A percentile compares a stretch with the other conserved stretches of the same genome.
phyloP scores from a whole-genome alignment of 345 rosid species.

The Mercurialis annua region DNA sequence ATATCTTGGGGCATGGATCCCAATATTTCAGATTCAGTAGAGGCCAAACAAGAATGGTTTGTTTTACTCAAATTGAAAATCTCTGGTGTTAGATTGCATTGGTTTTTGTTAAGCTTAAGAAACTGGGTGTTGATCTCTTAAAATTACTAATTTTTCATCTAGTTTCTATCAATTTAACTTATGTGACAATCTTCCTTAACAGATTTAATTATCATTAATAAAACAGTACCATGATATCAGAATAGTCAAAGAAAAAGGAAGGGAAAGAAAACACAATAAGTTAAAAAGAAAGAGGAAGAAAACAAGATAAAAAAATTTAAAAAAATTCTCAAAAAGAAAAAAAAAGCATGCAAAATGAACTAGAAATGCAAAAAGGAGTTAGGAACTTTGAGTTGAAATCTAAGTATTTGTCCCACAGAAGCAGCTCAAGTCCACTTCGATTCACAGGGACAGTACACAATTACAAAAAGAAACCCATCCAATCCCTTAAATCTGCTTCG shows the following conservation, averaged over 20 bases:
- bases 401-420: constrained; percentile 46
- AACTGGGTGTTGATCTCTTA: no score
- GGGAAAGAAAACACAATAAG: neutral
- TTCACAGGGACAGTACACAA: constrained; percentile 18
- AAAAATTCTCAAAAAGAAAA: neutral
- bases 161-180: no score
- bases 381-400: constrained; percentile 68
- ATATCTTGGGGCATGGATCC: no score
- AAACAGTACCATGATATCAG: neutral
- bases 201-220: neutral
- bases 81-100: no score
- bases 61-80: no score
- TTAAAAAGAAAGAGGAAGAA: neutral
- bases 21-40: no score
- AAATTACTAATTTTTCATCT: no score
- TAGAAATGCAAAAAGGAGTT: constrained; percentile 40
- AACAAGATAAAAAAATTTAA: neutral
- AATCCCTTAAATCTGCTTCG: constrained; percentile 34
- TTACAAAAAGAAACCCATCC: constrained; percentile 23
- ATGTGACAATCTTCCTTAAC: no score
- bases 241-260: neutral
- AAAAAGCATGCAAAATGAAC: constrained; percentile 33
- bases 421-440: constrained; percentile 12
- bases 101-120: no score
- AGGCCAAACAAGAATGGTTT: no score